phyloP scores from a whole-genome alignment of 805 yeast species.

The Suhomyces pyralidae region DNA sequence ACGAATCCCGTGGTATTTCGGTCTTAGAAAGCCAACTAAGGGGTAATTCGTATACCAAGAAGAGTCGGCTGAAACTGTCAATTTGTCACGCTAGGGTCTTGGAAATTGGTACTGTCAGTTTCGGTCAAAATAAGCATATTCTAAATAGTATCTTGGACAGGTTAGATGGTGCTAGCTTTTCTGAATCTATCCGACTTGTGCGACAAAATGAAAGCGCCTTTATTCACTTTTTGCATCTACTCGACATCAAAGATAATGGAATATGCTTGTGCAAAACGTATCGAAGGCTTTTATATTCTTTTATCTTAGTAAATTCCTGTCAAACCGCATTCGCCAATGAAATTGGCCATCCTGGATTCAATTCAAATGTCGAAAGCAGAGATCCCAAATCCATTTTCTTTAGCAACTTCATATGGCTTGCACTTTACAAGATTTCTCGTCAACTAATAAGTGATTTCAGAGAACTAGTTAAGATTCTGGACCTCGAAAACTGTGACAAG shows the following conservation, averaged over 20 bases:
- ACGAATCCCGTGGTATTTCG: background rate
- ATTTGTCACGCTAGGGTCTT: background rate
- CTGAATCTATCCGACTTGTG: background rate
- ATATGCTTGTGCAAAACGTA: background rate
- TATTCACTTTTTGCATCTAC: background rate
- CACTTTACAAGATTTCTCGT: conserved; percentile 14
- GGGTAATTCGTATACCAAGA: background rate
- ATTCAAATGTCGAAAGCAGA: conserved; percentile 12
- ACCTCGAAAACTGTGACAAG: background rate
- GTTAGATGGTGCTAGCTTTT: background rate
- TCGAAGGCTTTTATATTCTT: conserved; percentile 13
- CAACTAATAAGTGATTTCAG: conserved; percentile 13
- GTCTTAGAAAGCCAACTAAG: background rate
- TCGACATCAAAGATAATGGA: background rate
- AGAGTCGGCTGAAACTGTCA: background rate
- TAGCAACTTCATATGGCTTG: conserved; percentile 18
- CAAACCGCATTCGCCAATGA: conserved; percentile 8
- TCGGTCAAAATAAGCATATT: background rate
- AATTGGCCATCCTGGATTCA: conserved; percentile 22
- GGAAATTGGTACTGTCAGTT: background rate
- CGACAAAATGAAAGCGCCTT: background rate
- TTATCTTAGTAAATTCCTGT: conserved; percentile 19
- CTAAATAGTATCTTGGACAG: background rate
- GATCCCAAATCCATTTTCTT: conserved; percentile 6
- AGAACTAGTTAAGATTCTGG: background rate